A percentile compares a stretch with the other conserved stretches of the same genome.
Conservation (phyloP, 2,329 filamentous ascomycete species). For the Exserohilum turcica region DNA sequence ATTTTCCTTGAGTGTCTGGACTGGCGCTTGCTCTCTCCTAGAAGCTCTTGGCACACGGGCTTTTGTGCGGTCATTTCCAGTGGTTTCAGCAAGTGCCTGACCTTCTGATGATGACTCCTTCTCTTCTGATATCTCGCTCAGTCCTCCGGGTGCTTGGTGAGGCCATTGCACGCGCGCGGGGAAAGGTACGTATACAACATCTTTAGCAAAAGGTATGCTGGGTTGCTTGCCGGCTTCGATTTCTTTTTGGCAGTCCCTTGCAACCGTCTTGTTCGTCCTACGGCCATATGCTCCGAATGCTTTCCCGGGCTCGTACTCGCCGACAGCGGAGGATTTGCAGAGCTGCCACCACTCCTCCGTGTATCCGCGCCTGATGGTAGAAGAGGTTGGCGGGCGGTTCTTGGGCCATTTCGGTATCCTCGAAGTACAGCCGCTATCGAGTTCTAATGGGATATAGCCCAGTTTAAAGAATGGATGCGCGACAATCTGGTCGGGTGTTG, state of each 20-base stretch:
- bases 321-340: constrained; percentile 58
- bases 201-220: constrained; percentile 55
- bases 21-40: constrained; percentile 32
- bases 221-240: constrained; percentile 55
- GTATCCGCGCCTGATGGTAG: constrained; percentile 53
- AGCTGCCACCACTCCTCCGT: constrained; percentile 57
- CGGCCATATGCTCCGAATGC: constrained; percentile 55
- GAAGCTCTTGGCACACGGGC: constrained; percentile 30
- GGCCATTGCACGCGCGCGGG: constrained; percentile 48
- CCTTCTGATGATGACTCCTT: constrained; percentile 48
- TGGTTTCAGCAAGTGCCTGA: constrained; percentile 51
- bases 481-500: constrained; percentile 77
- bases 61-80: constrained; percentile 50
- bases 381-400: constrained; percentile 50
- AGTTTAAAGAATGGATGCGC: constrained; percentile 79
- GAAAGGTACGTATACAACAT: constrained; percentile 56
- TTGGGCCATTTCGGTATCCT: constrained; percentile 56
- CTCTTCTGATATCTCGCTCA: constrained; percentile 50
- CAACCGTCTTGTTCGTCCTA: constrained; percentile 55
- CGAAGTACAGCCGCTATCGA: constrained; percentile 53
- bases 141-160: constrained; percentile 35
- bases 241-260: constrained; percentile 57
- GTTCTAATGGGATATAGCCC: constrained; percentile 69
- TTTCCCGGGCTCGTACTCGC: constrained; percentile 54
- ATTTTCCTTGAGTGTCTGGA: constrained; percentile 46